Evolutionary conservation across 2,329 filamentous ascomycete genomes (phyloP).

Genomic region (Xylariaceae sp.): DNA sequence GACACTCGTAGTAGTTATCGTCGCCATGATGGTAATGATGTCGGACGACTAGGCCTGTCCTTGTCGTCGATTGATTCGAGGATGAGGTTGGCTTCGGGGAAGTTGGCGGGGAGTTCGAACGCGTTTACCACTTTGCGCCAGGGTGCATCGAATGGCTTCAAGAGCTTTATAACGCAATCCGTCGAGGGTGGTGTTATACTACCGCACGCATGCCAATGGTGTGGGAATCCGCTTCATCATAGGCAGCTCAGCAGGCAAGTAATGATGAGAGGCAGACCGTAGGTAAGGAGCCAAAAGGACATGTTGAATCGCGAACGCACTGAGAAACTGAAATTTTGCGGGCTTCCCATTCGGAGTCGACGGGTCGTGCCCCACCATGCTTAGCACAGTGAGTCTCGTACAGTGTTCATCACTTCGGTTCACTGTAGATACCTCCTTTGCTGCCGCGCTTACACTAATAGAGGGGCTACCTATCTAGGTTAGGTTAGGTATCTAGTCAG

Average conservation of each 20-base stretch:
- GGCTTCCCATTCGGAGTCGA: slow-evolving; percentile 23
- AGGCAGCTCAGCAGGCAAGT: not conserved
- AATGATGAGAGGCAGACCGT: not conserved
- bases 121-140: slow-evolving; percentile 1
- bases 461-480: too few species aligned
- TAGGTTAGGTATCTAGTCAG: too few species aligned
- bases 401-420: too few species aligned
- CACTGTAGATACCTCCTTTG: too few species aligned
- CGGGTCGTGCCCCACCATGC: slow-evolving; percentile 29
- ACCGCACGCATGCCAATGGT: slow-evolving; percentile 12
- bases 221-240: slow-evolving; percentile 17
- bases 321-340: slow-evolving; percentile 15
- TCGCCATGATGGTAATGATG: slow-evolving; percentile 23
- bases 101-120: not conserved
- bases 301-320: not conserved
- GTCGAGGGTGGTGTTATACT: slow-evolving; percentile 7
- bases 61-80: not conserved
- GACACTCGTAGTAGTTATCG: slow-evolving; percentile 24
- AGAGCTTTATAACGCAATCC: slow-evolving; percentile 1
- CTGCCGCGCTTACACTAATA: too few species aligned
- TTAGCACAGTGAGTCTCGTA: not conserved
- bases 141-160: not conserved
- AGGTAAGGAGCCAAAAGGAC: not conserved
- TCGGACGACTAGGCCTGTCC: not conserved
- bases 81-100: not conserved